Conservation (phyloP, 257 asterid species). For the Cynanchum wilfordii region DNA sequence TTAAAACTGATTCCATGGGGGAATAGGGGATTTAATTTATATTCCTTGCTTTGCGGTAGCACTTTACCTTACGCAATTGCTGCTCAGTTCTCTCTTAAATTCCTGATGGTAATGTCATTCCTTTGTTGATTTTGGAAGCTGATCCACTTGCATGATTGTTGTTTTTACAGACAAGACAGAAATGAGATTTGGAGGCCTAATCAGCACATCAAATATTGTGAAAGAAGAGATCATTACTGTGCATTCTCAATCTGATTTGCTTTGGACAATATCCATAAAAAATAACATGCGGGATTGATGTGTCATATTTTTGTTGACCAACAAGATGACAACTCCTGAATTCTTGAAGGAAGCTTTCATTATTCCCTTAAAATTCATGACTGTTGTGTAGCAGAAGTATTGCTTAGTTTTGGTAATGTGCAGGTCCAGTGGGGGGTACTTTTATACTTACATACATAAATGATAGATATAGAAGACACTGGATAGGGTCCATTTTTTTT, state of each 20-base stretch:
- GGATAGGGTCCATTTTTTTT: background rate
- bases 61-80: background rate
- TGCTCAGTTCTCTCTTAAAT: background rate
- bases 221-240: constrained; percentile 58
- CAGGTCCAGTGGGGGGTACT: background rate
- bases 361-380: background rate
- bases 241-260: constrained; percentile 71
- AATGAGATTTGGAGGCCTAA: constrained; percentile 78
- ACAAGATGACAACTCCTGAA: background rate
- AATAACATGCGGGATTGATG: constrained; percentile 15
- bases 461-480: background rate
- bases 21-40: background rate
- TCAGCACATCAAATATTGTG: constrained; percentile 82
- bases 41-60: background rate
- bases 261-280: constrained; percentile 82
- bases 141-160: background rate
- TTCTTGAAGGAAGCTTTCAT: background rate
- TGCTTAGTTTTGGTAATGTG: background rate
- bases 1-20: background rate
- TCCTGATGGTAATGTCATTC: background rate
- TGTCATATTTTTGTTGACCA: background rate
- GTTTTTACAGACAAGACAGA: constrained; percentile 49
- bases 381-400: background rate
- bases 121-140: background rate
- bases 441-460: background rate